These are phyloP conservation scores for Daldinia vernicosa DNA, from an alignment of 495 filamentous ascomycete genomes.

Conservation along the genomic window DNA sequence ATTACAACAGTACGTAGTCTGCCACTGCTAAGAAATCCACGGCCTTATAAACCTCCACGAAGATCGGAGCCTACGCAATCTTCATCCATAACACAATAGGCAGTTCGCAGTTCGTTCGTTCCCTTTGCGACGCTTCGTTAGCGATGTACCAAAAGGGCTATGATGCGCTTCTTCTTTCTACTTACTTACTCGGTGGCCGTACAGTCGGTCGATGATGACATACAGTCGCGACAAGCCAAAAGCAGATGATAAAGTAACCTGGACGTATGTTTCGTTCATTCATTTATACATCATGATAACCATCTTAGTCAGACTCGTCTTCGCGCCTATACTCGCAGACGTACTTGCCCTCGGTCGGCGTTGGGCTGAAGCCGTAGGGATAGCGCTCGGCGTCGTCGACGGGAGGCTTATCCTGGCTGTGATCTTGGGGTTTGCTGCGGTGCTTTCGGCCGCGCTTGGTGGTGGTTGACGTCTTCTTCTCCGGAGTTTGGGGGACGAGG, in stretches of 20 bases:
- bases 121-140: background rate
- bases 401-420: background rate
- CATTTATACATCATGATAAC: background rate
- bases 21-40: too few relatives aligned
- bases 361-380: slow-evolving; percentile 5
- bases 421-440: background rate
- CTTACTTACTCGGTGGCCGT: background rate
- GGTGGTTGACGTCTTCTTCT: background rate
- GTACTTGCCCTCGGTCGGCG: background rate
- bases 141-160: background rate
- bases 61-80: too few relatives aligned
- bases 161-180: background rate
- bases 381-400: background rate
- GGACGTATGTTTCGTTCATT: background rate
- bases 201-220: background rate
- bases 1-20: too few relatives aligned
- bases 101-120: background rate
- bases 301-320: background rate
- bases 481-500: background rate
- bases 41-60: too few relatives aligned
- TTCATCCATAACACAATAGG: too few relatives aligned
- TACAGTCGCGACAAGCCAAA: background rate
- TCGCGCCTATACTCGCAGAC: background rate
- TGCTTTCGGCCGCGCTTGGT: background rate
- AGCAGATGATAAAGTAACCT: background rate